A percentile compares a stretch with the other conserved stretches of the same genome.
Evolutionary conservation across 768 basidiomycete species (phyloP).

Genomic region (Leucosporidium creatinivorum): DNA sequence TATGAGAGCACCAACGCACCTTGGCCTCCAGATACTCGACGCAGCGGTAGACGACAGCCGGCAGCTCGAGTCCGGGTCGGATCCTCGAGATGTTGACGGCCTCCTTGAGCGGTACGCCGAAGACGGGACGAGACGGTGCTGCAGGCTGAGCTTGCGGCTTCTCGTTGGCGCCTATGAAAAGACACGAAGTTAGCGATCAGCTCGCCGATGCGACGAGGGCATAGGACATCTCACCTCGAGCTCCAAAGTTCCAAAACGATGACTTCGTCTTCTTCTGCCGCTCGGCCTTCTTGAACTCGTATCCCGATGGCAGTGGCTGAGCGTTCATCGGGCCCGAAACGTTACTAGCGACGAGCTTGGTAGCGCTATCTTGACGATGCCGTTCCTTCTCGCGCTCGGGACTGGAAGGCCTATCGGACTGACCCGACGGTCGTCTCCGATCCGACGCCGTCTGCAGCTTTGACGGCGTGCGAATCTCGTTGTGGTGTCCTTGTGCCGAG

Average conservation of each 20-base stretch:
- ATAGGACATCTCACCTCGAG: slow-evolving; percentile 31
- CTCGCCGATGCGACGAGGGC: not conserved
- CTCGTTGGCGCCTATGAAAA: slow-evolving; percentile 2
- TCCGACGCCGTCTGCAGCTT: not conserved
- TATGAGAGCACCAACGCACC: slow-evolving; percentile 1
- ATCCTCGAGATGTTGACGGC: slow-evolving; percentile 82
- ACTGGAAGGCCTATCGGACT: slow-evolving; percentile 6
- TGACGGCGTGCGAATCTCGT: not conserved
- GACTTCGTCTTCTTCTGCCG: slow-evolving; percentile 88
- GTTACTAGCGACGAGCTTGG: slow-evolving; percentile 45
- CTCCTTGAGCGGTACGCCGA: slow-evolving; percentile 79
- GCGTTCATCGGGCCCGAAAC: slow-evolving; percentile 85
- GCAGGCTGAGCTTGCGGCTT: not conserved
- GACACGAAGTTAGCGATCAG: not conserved
- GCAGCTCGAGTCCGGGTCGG: slow-evolving; percentile 58
- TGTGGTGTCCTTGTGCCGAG: not conserved
- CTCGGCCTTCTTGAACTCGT: slow-evolving; percentile 77
- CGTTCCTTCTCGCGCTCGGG: not conserved
- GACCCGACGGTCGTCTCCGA: not conserved
- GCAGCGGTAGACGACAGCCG: slow-evolving; percentile 88
- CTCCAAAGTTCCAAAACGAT: slow-evolving; percentile 85
- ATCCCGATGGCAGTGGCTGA: slow-evolving; percentile 74
- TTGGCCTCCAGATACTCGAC: slow-evolving; percentile 92
- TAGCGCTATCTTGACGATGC: not conserved
- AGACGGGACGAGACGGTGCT: slow-evolving; percentile 61